Percentiles rank a stretch among this genome's conserved stretches.
phyloP scores from a whole-genome alignment of 2,329 filamentous ascomycete species.

The Fusarium euwallaceae region DNA sequence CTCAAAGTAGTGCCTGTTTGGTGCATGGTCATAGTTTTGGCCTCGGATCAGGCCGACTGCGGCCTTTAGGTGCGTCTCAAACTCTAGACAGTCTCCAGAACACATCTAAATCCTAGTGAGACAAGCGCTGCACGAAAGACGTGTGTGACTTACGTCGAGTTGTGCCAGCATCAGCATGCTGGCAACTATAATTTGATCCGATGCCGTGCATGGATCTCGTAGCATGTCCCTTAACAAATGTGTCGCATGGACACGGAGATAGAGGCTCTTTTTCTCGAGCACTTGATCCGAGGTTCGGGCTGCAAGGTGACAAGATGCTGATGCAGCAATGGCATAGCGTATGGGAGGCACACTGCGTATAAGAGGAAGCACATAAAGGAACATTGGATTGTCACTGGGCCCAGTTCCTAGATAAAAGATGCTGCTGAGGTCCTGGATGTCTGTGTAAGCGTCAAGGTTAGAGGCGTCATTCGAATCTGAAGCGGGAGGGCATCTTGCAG shows the following conservation, averaged over 20 bases:
- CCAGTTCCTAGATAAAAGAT: slow-evolving; percentile 24
- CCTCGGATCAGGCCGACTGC: not conserved
- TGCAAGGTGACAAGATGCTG: slow-evolving; percentile 24
- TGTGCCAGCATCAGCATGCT: slow-evolving; percentile 25
- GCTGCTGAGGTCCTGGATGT: slow-evolving; percentile 13
- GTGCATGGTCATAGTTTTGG: not conserved
- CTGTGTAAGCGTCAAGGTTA: not conserved
- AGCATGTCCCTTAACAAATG: slow-evolving; percentile 9
- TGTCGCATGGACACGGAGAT: slow-evolving; percentile 12
- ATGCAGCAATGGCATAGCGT: slow-evolving; percentile 17
- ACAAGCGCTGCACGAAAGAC: fast-evolving
- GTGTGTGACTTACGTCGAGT: slow-evolving; percentile 7
- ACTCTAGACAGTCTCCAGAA: slow-evolving; percentile 19
- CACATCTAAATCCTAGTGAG: slow-evolving; percentile 18
- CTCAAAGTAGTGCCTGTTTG: slow-evolving; percentile 14
- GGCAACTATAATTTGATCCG: slow-evolving; percentile 7
- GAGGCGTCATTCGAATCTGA: not conserved
- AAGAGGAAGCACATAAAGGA: slow-evolving; percentile 22
- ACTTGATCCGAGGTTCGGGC: slow-evolving; percentile 5
- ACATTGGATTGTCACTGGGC: slow-evolving; percentile 21
- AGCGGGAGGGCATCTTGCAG: not conserved
- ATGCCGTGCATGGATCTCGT: fast-evolving
- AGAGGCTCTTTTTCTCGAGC: slow-evolving; percentile 9
- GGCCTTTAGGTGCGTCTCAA: slow-evolving; percentile 17
- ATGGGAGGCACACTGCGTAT: slow-evolving; percentile 11